Percentiles rank a stretch among this genome's conserved stretches.
Evolutionary conservation across 2,329 filamentous ascomycete genomes (phyloP).

Genomic region (Alternaria solani): DNA sequence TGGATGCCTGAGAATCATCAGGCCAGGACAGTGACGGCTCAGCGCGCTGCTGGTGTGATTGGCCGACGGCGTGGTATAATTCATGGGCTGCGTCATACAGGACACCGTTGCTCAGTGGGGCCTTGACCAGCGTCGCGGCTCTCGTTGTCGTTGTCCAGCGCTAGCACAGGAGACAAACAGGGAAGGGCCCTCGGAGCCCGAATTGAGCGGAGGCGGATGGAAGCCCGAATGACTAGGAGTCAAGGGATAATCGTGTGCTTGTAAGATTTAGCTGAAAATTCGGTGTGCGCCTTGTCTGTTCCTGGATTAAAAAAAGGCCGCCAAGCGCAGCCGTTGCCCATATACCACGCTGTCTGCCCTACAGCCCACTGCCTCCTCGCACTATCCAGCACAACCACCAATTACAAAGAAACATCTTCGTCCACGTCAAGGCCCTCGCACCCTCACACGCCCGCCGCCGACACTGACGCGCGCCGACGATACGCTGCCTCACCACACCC

Average conservation of each 20-base stretch:
- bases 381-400: conserved; percentile 5
- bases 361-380: conserved; percentile 5
- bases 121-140: conserved; percentile 18
- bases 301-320: conserved; percentile 7
- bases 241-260: conserved; percentile 14
- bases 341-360: conserved; percentile 8
- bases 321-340: conserved; percentile 13
- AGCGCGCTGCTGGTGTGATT: background rate
- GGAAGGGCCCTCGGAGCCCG: conserved; percentile 17
- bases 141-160: conserved; percentile 4
- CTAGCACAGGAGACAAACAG: conserved; percentile 19
- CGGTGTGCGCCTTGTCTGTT: conserved; percentile 17
- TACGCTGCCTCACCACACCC: conserved; percentile 8
- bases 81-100: conserved; percentile 16
- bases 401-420: background rate
- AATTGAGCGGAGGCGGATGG: conserved; percentile 13
- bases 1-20: conserved; percentile 5
- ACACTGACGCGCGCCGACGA: background rate
- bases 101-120: conserved; percentile 17
- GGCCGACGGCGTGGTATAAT: conserved; percentile 7
- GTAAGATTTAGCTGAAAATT: conserved; percentile 21
- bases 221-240: conserved; percentile 15
- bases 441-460: background rate
- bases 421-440: conserved; percentile 1
- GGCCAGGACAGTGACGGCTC: background rate